Conservation (phyloP, 352 stramenopile genomes). For the Globisporangium cystogenes region DNA sequence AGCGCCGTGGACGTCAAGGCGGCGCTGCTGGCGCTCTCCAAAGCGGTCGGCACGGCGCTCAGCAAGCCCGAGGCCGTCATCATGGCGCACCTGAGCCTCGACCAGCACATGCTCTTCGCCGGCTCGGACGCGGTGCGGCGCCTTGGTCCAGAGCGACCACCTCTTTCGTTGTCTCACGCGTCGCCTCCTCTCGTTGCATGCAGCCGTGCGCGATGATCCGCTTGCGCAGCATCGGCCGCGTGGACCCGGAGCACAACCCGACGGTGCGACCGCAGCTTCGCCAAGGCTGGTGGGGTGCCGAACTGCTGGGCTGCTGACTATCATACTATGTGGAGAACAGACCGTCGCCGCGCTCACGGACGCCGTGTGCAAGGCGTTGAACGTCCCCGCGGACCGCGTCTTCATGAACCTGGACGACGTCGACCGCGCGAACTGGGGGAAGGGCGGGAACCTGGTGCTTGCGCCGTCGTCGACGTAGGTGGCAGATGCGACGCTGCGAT, state of each 20-base stretch:
- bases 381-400: slow-evolving; percentile 32
- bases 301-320: too few relatives aligned
- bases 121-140: slow-evolving; percentile 34
- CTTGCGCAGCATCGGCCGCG: slow-evolving; percentile 44
- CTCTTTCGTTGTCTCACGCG: neutral
- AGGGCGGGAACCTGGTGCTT: slow-evolving; percentile 22
- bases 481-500: neutral
- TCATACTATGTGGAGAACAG: slow-evolving; percentile 8
- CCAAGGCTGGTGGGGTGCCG: too few relatives aligned
- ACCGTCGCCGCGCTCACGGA: slow-evolving; percentile 35
- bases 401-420: slow-evolving; percentile 57
- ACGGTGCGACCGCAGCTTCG: slow-evolving; percentile 15
- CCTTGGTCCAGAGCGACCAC: too few relatives aligned
- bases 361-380: slow-evolving; percentile 33
- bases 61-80: slow-evolving; percentile 48
- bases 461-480: slow-evolving; percentile 10
- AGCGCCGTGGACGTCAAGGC: slow-evolving; percentile 20
- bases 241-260: slow-evolving; percentile 40
- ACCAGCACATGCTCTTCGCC: slow-evolving; percentile 49
- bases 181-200: neutral
- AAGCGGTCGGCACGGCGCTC: slow-evolving; percentile 28
- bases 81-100: slow-evolving; percentile 50
- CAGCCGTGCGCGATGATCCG: slow-evolving; percentile 56
- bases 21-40: slow-evolving; percentile 34
- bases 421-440: slow-evolving; percentile 39